phyloP scores from a whole-genome alignment of 306 rosid genomes.

The Citrullus mucosospermus region DNA sequence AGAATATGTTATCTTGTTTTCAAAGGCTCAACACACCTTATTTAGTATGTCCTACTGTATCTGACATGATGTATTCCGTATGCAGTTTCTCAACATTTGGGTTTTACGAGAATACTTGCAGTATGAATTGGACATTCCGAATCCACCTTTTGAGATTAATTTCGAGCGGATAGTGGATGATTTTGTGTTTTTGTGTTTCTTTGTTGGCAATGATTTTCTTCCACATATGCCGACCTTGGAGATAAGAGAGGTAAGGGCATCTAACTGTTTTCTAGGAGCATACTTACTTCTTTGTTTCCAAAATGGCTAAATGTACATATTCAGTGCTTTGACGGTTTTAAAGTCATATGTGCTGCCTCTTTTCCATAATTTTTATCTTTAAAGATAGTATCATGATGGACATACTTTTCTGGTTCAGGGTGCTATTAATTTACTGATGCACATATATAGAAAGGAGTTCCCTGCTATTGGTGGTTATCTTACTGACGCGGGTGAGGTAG shows the following conservation, averaged over 20 bases:
- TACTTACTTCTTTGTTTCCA: conserved; percentile 7
- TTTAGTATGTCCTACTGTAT: conserved; percentile 8
- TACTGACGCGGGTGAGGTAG: conserved; percentile 96
- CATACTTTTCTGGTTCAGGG: conserved; percentile 47
- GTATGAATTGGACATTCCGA: conserved; percentile 49
- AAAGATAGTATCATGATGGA: background rate
- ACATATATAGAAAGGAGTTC: conserved; percentile 81
- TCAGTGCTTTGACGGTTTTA: background rate
- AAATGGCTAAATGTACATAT: conserved; percentile 5
- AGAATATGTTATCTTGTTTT: conserved; percentile 1
- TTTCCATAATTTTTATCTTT: background rate
- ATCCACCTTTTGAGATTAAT: conserved; percentile 52
- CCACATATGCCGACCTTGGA: conserved; percentile 81
- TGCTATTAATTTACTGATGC: conserved; percentile 87
- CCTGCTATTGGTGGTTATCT: conserved; percentile 93
- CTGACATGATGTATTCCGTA: background rate
- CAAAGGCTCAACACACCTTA: background rate
- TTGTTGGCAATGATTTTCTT: conserved; percentile 70
- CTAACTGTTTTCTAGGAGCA: background rate
- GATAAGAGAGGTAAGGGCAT: conserved; percentile 48
- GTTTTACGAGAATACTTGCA: conserved; percentile 65
- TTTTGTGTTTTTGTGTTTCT: conserved; percentile 62
- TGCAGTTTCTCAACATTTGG: conserved; percentile 67
- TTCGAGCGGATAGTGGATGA: conserved; percentile 62
- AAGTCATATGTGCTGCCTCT: background rate